Percentiles rank a stretch among this genome's conserved stretches.
Evolutionary conservation across 352 stramenopile genomes (phyloP).

Genomic region (Globisporangium iwayamae): DNA sequence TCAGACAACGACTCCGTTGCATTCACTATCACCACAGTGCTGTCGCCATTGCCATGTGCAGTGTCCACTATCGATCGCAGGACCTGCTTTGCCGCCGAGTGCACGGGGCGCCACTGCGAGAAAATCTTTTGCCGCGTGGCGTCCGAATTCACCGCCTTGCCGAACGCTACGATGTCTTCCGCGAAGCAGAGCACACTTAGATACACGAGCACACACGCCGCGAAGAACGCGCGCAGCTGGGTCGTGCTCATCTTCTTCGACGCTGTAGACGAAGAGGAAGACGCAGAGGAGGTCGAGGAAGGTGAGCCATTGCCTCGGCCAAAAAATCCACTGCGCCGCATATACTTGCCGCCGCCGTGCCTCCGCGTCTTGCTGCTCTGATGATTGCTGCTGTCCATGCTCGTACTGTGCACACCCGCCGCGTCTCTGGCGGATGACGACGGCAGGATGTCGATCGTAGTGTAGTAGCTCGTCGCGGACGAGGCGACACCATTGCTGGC

Average conservation of each 20-base stretch:
- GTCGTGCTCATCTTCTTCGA: conserved; percentile 18
- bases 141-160: conserved; percentile 14
- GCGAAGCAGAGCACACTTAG: conserved; percentile 16
- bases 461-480: conserved; percentile 4
- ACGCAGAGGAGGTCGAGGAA: neutral
- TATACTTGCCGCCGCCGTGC: conserved; percentile 7
- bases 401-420: neutral
- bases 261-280: neutral
- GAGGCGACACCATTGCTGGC: neutral
- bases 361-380: conserved; percentile 13
- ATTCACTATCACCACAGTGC: neutral
- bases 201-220: conserved; percentile 20
- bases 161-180: conserved; percentile 16
- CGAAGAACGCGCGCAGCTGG: conserved; percentile 18
- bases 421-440: neutral
- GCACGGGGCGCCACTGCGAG: conserved; percentile 16
- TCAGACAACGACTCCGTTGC: neutral
- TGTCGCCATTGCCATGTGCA: neutral
- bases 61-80: conserved; percentile 13
- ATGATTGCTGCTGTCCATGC: neutral
- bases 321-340: conserved; percentile 6
- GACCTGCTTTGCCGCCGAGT: conserved; percentile 18
- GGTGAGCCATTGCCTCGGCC: neutral
- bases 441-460: conserved; percentile 13
- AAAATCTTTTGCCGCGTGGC: conserved; percentile 17